Evolutionary conservation across 169 alveolate genomes (phyloP).

Genomic region (Plasmodium relictum): DNA sequence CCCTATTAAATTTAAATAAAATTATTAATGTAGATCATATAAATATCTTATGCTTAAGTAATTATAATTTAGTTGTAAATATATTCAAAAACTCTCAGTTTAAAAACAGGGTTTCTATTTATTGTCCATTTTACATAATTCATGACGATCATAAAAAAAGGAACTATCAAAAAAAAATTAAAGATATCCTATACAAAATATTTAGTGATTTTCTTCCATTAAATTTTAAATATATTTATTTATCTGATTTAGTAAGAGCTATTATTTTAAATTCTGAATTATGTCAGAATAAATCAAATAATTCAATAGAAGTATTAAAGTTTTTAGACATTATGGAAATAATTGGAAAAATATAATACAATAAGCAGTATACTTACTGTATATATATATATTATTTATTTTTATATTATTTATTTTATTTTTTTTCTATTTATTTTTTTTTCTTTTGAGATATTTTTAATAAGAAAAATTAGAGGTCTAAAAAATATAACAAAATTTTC

Average conservation of each 20-base stretch:
- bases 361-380: background rate
- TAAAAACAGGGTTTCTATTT: constrained; percentile 46
- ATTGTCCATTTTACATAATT: constrained; percentile 58
- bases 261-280: constrained; percentile 61
- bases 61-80: constrained; percentile 17
- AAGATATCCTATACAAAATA: constrained; percentile 30
- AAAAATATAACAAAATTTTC: no score
- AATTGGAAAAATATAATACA: constrained; percentile 27
- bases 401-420: no score
- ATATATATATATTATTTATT: no score
- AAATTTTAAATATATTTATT: constrained; percentile 27
- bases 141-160: constrained; percentile 12
- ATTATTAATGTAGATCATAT: constrained; percentile 46
- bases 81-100: background rate
- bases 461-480: no score
- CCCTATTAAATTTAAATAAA: constrained; percentile 30
- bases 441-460: no score
- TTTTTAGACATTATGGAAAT: constrained; percentile 71
- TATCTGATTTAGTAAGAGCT: constrained; percentile 59
- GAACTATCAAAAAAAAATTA: background rate
- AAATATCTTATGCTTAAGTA: constrained; percentile 52
- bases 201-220: constrained; percentile 63
- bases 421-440: no score
- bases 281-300: constrained; percentile 13
- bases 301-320: constrained; percentile 25